Evolutionary conservation across 495 filamentous ascomycete species (phyloP), one percentile per base, ranked within the genome.

Genomic region (Trichocladium uniseriatum): DNA sequence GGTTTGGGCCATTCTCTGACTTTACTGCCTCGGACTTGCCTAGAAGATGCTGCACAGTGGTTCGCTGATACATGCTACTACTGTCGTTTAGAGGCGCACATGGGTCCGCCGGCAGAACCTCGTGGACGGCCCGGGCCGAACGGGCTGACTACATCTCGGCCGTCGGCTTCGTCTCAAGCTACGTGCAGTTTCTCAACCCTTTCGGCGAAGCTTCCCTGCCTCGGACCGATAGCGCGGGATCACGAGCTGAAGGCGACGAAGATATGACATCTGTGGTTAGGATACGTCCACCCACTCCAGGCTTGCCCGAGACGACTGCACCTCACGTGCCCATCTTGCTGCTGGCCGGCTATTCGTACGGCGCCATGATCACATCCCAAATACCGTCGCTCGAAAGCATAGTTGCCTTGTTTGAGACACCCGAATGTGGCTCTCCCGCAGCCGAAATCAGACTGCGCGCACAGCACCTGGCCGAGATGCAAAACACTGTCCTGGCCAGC

Each of bases 311-410:
- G 31, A 0, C 20, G 3, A 15, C 11, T 11, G n/a, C 13, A 31
- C 18, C 38, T 8, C 18, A 27, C 24, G 27, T 7, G 1, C 65
- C 68, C 4, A 43, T 62, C 16, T 48, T 89, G 5, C 60, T 95
- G 1, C 61, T 94, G 5, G 84, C 76, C 2, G 92, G 92, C 35
- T 97, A 97, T 64, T 96, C 91, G 0, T 97, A 95, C 60, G 92
- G 92, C 31, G 83, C 88, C 5, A 71, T 95, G 51, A 79, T 97
- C 36, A 79, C 86, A 10, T 79, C 76, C 4, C 79, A 81, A 53
- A 78, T 91, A 5, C 89, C 89, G 2, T 60, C 72, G 10, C 64
- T 83, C 20, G 61, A 71, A 13, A 65, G 71, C 1, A 77, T 94
- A 36, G 53, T 85, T 3, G 54, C 73, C 0, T 64, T 76, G 5